A percentile compares a stretch with the other conserved stretches of the same genome.
phyloP scores from a whole-genome alignment of 2,329 filamentous ascomycete genomes.

The Paradendryphiella salina region DNA sequence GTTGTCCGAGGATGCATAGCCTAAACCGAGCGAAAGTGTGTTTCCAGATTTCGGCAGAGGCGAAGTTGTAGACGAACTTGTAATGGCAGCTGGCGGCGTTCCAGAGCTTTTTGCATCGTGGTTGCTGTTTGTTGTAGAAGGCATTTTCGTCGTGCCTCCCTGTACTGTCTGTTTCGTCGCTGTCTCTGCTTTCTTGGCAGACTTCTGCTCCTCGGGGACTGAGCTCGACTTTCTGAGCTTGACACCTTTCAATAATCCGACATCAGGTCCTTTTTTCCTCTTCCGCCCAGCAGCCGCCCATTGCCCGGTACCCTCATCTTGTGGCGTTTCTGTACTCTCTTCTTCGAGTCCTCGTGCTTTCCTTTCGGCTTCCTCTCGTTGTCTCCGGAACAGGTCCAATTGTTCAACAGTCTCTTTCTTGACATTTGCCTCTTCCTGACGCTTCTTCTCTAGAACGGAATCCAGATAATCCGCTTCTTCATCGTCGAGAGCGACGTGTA shows the following conservation, averaged over 20 bases:
- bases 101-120: not conserved
- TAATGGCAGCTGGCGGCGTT: not conserved
- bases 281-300: conserved; percentile 58
- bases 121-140: not conserved
- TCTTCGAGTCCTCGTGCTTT: conserved; percentile 45
- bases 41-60: conserved; percentile 23
- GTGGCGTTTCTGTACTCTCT: conserved; percentile 37
- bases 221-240: conserved; percentile 50
- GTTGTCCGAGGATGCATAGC: conserved; percentile 51
- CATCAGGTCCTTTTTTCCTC: conserved; percentile 53
- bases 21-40: conserved; percentile 42
- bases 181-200: not conserved
- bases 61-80: conserved; percentile 14
- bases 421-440: conserved; percentile 60
- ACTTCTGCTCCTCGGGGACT: conserved; percentile 17
- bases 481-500: conserved; percentile 79
- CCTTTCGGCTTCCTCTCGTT: conserved; percentile 63
- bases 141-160: not conserved
- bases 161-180: conserved; percentile 2
- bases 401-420: conserved; percentile 63
- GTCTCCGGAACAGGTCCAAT: conserved; percentile 61
- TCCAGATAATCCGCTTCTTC: conserved; percentile 77
- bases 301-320: conserved; percentile 49
- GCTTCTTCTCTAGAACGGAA: conserved; percentile 60
- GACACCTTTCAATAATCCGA: conserved; percentile 46